These are phyloP conservation scores for Tolypocladium tundrense DNA, from an alignment of 2,329 filamentous ascomycete genomes.

Conservation along the genomic window DNA sequence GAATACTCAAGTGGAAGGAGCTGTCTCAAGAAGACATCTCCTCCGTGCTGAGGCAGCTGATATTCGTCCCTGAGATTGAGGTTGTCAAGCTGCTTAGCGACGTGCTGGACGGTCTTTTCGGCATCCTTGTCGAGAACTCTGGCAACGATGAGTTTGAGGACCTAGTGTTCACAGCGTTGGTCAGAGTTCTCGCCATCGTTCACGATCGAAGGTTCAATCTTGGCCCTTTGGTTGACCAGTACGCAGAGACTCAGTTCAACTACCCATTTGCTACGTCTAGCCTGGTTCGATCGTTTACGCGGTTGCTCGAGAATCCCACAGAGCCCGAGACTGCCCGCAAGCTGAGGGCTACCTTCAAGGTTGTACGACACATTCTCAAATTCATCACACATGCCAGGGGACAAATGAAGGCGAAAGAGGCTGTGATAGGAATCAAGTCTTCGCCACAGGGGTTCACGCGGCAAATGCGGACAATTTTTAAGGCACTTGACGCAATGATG, in stretches of 20 bases:
- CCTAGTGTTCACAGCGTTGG: slow-evolving; percentile 79
- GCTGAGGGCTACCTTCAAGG: slow-evolving; percentile 86
- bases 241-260: slow-evolving; percentile 80
- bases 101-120: slow-evolving; percentile 85
- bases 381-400: slow-evolving; percentile 86
- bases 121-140: slow-evolving; percentile 82
- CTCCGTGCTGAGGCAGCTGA: slow-evolving; percentile 66
- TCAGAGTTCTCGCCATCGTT: slow-evolving; percentile 84
- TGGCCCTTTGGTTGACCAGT: slow-evolving; percentile 80
- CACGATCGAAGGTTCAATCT: slow-evolving; percentile 92
- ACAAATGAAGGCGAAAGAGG: slow-evolving; percentile 82
- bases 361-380: slow-evolving; percentile 83
- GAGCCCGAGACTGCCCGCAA: slow-evolving; percentile 77
- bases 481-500: slow-evolving; percentile 83
- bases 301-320: slow-evolving; percentile 71
- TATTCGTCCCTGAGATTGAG: slow-evolving; percentile 94
- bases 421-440: slow-evolving; percentile 72
- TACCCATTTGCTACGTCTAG: slow-evolving; percentile 89
- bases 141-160: slow-evolving; percentile 90
- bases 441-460: slow-evolving; percentile 65
- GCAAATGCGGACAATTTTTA: slow-evolving; percentile 80
- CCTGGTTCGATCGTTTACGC: slow-evolving; percentile 74
- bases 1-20: slow-evolving; percentile 79
- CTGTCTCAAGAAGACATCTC: slow-evolving; percentile 61
- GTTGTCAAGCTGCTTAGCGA: slow-evolving; percentile 88